Conservation (phyloP, 495 filamentous ascomycete genomes). For the Penicillium goetzii region DNA sequence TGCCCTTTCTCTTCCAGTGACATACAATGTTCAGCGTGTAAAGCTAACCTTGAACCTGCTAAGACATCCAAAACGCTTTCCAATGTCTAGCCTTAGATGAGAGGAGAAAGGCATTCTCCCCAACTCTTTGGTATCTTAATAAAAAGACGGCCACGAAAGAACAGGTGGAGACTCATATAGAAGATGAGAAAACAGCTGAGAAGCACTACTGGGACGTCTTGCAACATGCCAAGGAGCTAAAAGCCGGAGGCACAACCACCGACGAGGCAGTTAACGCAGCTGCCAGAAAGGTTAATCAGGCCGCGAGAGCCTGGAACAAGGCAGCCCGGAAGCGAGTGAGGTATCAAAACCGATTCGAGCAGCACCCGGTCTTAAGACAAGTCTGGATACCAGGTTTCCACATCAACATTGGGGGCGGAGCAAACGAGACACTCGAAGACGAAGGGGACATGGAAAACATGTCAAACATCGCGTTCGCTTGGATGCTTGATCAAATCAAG, state of each 20-base stretch:
- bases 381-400: slow-evolving; percentile 50
- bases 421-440: slow-evolving; percentile 11
- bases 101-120: slow-evolving; percentile 52
- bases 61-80: slow-evolving; percentile 58
- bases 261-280: slow-evolving; percentile 21
- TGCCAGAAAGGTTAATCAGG: slow-evolving; percentile 13
- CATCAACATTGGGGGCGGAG: slow-evolving; percentile 48
- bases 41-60: slow-evolving; percentile 22
- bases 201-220: slow-evolving; percentile 10
- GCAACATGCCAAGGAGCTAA: slow-evolving; percentile 18
- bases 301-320: slow-evolving; percentile 18
- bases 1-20: background rate
- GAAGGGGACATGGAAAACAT: slow-evolving; percentile 31
- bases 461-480: slow-evolving; percentile 29
- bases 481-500: slow-evolving; percentile 32
- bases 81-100: slow-evolving; percentile 65
- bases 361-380: slow-evolving; percentile 23
- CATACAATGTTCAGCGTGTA: background rate
- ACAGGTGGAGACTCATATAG: slow-evolving; percentile 14
- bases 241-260: slow-evolving; percentile 14
- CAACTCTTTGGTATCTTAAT: slow-evolving; percentile 57
- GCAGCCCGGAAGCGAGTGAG: slow-evolving; percentile 16
- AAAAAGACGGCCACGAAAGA: slow-evolving; percentile 22
- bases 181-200: background rate
- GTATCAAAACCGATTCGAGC: slow-evolving; percentile 14